Evolutionary conservation across 2,329 filamentous ascomycete genomes (phyloP).

Genomic region (Cercospora janseana): DNA sequence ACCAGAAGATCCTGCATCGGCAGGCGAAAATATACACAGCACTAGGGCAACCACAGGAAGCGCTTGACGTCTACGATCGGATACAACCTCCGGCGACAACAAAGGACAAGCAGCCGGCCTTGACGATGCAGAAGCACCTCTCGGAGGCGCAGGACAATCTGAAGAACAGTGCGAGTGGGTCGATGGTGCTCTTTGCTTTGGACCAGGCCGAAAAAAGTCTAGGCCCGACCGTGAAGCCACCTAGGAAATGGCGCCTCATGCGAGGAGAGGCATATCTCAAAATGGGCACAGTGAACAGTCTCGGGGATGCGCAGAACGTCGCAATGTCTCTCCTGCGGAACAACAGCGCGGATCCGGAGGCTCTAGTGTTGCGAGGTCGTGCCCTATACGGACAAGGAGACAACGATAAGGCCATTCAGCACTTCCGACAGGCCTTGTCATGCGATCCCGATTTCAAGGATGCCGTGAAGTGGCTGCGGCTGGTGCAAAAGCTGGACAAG

Average conservation of each 20-base stretch:
- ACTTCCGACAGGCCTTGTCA: constrained; percentile 83
- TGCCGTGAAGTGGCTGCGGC: constrained; percentile 82
- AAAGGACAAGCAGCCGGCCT: constrained; percentile 80
- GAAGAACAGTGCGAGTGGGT: constrained; percentile 71
- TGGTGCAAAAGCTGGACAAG: constrained; percentile 85
- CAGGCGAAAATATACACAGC: constrained; percentile 86
- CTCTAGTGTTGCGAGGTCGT: constrained; percentile 81
- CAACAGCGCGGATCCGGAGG: constrained; percentile 92
- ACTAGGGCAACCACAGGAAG: constrained; percentile 82
- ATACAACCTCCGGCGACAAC: constrained; percentile 77
- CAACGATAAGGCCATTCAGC: constrained; percentile 89
- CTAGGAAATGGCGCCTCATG: constrained; percentile 92
- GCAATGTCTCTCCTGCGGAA: constrained; percentile 81
- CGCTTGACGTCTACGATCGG: constrained; percentile 74
- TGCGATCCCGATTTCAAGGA: constrained; percentile 90
- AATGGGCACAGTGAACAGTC: constrained; percentile 83
- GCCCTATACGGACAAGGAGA: constrained; percentile 89
- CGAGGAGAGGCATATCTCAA: constrained; percentile 87
- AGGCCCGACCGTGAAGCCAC: constrained; percentile 70
- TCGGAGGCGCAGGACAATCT: constrained; percentile 75
- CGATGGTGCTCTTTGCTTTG: constrained; percentile 87
- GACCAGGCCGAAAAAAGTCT: constrained; percentile 85
- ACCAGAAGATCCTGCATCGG: constrained; percentile 83
- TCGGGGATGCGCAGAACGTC: constrained; percentile 89
- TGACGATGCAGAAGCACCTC: constrained; percentile 81